Evolutionary conservation across 768 basidiomycete genomes (phyloP), one percentile per base, ranked within the genome.

Genomic region (Rhizopogon vinicolor): DNA sequence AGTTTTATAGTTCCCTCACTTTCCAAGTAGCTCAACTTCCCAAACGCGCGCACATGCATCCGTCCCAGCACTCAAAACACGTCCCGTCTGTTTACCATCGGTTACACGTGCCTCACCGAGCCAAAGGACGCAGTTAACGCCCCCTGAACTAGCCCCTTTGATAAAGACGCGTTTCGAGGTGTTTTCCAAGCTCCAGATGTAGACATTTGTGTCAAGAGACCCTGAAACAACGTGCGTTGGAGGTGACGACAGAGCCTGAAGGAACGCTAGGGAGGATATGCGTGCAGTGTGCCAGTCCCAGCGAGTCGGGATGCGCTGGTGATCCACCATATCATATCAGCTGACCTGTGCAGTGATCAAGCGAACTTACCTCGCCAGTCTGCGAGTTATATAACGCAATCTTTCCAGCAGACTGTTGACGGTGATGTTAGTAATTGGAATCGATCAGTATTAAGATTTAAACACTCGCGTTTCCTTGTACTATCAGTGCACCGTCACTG

Each of bases 121-220:
- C 94, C 95, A 98, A 44, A 85, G 74, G 7, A 94, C 92, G 18
- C 80, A 79, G 57, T 85, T 86, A 2, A 93, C 87, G 8, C 95
- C 94, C 12, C 93, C 91, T 5, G 91, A 84, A 39, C 85, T 85
- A 1, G 91, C 93, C 58, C 93, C 93, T 77, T 86, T 87, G 67
- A 98, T 85, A 28, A 85, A 79, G 37, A 93, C 83, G 60, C 89
- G 90, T 69, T 80, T 85, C n/a, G 56, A 28, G 22, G 60, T 62
- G 68, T 83, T 72, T 43, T 73, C 74, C 31, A 92, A 83, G 59
- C 86, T 85, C 85, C 91, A 98, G 25, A 98, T 73, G 64, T 93
- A 97, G 5, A 96, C 83, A 60, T 93, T 83, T 31, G 94, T 95
- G 68, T 98, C 96, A n/a, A 96, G 78, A 18, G 93, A 91, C 10